Evolutionary conservation across 2,329 filamentous ascomycete genomes (phyloP), one percentile per base, ranked within the genome.

Genomic region (Microdochium nivale): DNA sequence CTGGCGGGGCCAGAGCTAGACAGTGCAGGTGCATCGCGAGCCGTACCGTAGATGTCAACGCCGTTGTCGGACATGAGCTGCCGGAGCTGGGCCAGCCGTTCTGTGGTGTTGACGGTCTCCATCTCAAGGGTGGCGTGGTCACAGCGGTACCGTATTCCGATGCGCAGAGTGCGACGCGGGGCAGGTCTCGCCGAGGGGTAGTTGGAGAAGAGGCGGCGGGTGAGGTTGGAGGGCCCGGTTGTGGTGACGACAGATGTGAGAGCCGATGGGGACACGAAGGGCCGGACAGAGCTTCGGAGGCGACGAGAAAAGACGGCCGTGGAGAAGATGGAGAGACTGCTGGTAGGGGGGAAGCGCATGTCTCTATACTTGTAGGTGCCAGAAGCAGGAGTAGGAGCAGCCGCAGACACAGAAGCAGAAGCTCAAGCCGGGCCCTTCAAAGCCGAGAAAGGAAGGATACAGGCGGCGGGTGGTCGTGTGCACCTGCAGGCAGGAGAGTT

Each of bases 21-120:
- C 16, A 14, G 4, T 37, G 7, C 13, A 37, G 27, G 27, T 30
- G 27, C 27, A 5, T 5, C 11, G 27, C 8, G 5, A 37, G 9
- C 19, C 40, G 19, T 84, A 96, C 92, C 86, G 74, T 99, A 99
- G 54, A 97, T 79, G 69, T 97, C 90, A 58, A 99, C 79, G 58
- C 89, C 86, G 64, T 87, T 79, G 69, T 91, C 79, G 71, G 82
- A 84, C 94, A 99, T 99, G 65, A 96, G 76, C 67, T 84, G 77
- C 65, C 94, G 82, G 63, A 99, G 79, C 70, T 81, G 79, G 57
- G 81, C 71, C 58, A 99, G 81, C 62, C 89, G 87, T 56, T 82
- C 76, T 51, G 84, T 83, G 33, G 91, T 96, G 70, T 94, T 77
- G 59, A 95, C 84, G 50, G 79, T 83, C 65, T 83, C 87, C 88